Evolutionary conservation across 345 rosid species (phyloP).

Genomic region (Syzygium aromaticum): DNA sequence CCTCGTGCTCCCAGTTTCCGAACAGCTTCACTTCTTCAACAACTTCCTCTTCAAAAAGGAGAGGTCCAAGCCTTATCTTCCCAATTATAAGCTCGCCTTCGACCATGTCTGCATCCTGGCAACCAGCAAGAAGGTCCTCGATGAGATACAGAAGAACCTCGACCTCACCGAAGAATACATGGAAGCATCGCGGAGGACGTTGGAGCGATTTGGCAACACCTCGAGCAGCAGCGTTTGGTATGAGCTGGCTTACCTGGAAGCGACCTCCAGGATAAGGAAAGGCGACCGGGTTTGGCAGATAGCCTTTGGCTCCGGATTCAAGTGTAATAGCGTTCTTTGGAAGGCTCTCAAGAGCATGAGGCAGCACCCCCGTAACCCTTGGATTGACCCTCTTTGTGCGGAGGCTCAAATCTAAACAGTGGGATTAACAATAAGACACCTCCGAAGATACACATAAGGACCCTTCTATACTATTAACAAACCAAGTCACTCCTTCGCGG

Average conservation of each 20-base stretch:
- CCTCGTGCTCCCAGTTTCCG: constrained; percentile 41
- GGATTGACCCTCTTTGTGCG: constrained; percentile 18
- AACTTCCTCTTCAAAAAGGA: constrained; percentile 18
- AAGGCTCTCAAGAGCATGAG: constrained; percentile 32
- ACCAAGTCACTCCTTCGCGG: not conserved
- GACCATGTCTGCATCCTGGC: constrained; percentile 48
- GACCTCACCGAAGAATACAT: constrained; percentile 49
- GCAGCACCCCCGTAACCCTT: constrained; percentile 34
- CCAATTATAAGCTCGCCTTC: constrained; percentile 48
- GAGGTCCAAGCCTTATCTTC: constrained; percentile 28
- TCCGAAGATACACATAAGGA: not conserved
- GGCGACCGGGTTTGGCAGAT: constrained; percentile 57
- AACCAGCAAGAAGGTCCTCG: constrained; percentile 42
- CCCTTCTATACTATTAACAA: not conserved
- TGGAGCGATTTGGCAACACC: constrained; percentile 63
- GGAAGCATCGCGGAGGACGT: constrained; percentile 60
- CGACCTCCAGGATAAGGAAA: constrained; percentile 28
- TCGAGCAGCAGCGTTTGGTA: constrained; percentile 75
- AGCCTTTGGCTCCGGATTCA: constrained; percentile 62
- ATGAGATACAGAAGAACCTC: constrained; percentile 53
- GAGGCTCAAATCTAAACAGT: not conserved
- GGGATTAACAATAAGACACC: not conserved
- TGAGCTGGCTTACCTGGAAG: constrained; percentile 61
- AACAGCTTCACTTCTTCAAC: constrained; percentile 43
- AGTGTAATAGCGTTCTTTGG: constrained; percentile 70